A percentile compares a stretch with the other conserved stretches of the same genome.
phyloP scores from a whole-genome alignment of 176 grass and related monocot genomes.

The Bromus sterilis region DNA sequence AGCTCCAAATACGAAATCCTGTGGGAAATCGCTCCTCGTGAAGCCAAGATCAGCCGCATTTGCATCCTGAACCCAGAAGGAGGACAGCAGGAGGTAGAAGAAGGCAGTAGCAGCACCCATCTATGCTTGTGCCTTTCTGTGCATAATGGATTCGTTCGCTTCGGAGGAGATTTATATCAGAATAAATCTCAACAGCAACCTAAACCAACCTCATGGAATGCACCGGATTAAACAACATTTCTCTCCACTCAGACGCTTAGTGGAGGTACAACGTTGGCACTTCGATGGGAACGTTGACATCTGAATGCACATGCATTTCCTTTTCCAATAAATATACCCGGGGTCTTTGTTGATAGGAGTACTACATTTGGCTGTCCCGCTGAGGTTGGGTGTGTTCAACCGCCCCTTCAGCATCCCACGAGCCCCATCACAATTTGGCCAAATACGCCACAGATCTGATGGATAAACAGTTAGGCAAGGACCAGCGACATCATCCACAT shows the following conservation, averaged over 20 bases:
- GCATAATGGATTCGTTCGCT: not conserved
- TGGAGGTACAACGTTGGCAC: not conserved
- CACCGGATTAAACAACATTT: not conserved
- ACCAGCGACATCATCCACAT: not conserved
- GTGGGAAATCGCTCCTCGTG: slow-evolving; percentile 31
- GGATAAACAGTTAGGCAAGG: not conserved
- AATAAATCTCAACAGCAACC: not conserved
- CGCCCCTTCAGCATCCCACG: not conserved
- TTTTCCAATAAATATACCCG: not conserved
- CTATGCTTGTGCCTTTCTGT: not conserved
- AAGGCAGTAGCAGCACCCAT: not conserved
- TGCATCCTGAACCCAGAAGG: not conserved
- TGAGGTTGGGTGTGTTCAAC: not conserved
- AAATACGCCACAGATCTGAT: not conserved
- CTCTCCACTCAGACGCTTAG: not conserved
- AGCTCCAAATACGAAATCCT: slow-evolving; percentile 36
- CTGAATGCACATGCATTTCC: not conserved
- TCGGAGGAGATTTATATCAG: not conserved
- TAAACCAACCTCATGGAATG: not conserved
- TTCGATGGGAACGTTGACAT: not conserved
- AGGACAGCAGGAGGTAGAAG: not conserved
- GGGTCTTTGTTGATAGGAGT: not conserved
- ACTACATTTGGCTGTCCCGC: not conserved
- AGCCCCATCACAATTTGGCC: not conserved
- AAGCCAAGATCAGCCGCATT: not conserved